Evolutionary conservation across 148 eudicot genomes (phyloP), one percentile per base, ranked within the genome.

Genomic region (Rhododendron ovatum): DNA sequence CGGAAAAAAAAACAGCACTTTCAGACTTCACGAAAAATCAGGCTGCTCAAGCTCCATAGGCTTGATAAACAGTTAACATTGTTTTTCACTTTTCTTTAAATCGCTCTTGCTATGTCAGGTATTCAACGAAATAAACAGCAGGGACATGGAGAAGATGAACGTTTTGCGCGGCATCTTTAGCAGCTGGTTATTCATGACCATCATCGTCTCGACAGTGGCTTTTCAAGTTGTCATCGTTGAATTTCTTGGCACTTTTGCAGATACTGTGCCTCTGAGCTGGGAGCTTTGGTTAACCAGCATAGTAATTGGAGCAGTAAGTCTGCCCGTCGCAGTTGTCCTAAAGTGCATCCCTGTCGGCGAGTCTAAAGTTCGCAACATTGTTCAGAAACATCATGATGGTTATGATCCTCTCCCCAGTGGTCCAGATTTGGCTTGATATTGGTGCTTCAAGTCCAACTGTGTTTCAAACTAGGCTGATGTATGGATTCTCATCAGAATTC

Each of bases 61-160:
- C 71, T 24, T 65, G 71, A 65, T 65, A 65, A 65, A 65, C 71
- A 30, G 39, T 71, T 33, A 14, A 33, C 18, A 14, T 13, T 33
- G 76, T 4, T 33, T 4, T 33, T 33, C 18, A 30, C 4, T 30
- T 33, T 15, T 71, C 41, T 22, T 73, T 13, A n/a, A 45, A 73
- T 73, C 9, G 55, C 33, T 45, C 51, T 41, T 78, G 17, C 33
- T 75, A 71, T 71, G 41, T 4, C 90, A 95, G 98, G 93, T 95
- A 18, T 95, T 95, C 89, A 95, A 95, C 63, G 98, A 95, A 85
- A 88, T 95, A 65, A 95, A 94, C 94, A 94, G 97, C 89, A 87
- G 98, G 3, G 95, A 95, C 71, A 95, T 95, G 96, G 96, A 95
- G 90, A 93, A 94, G 93, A 91, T 94, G 39, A 93, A 95, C 79